These are phyloP conservation scores for Cydonia oblonga DNA, from an alignment of 331 rosid species.

Conservation along the genomic window DNA sequence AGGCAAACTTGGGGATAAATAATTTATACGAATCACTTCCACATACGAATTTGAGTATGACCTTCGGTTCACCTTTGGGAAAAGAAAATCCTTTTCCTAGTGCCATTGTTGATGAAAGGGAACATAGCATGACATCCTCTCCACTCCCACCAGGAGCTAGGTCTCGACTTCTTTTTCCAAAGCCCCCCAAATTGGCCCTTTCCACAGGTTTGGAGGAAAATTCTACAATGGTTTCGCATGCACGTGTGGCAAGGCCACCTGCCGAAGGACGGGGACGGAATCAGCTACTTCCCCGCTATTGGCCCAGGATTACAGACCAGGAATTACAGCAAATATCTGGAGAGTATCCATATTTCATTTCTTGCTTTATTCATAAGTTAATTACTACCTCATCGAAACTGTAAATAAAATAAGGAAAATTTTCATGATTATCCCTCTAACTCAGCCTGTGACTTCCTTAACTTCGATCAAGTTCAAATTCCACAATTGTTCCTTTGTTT, in stretches of 20 bases:
- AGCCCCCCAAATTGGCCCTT: constrained; percentile 68
- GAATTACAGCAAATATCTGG: constrained; percentile 96
- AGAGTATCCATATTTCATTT: constrained; percentile 61
- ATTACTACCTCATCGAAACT: background rate
- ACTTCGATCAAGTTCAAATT: constrained; percentile 75
- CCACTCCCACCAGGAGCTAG: constrained; percentile 53
- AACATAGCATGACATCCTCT: constrained; percentile 46
- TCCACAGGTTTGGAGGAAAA: constrained; percentile 50
- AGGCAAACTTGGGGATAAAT: constrained; percentile 39
- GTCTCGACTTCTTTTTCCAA: constrained; percentile 77
- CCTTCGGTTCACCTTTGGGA: constrained; percentile 52
- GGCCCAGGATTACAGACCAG: constrained; percentile 98
- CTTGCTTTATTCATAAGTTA: background rate
- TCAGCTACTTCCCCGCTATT: constrained; percentile 97
- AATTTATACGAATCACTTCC: constrained; percentile 56
- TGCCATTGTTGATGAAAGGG: constrained; percentile 51
- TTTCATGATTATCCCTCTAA: constrained; percentile 7
- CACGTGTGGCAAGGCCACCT: constrained; percentile 98
- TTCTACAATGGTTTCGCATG: constrained; percentile 55
- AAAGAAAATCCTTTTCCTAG: constrained; percentile 37
- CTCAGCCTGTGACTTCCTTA: constrained; percentile 31
- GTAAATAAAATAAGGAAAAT: background rate
- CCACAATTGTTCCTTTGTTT: constrained; percentile 87
- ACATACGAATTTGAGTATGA: constrained; percentile 67
- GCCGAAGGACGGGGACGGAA: constrained; percentile 98